Evolutionary conservation across 192 early-diverging fungal genomes (phyloP), one percentile per base, ranked within the genome.

Genomic region (Dispira simplex): DNA sequence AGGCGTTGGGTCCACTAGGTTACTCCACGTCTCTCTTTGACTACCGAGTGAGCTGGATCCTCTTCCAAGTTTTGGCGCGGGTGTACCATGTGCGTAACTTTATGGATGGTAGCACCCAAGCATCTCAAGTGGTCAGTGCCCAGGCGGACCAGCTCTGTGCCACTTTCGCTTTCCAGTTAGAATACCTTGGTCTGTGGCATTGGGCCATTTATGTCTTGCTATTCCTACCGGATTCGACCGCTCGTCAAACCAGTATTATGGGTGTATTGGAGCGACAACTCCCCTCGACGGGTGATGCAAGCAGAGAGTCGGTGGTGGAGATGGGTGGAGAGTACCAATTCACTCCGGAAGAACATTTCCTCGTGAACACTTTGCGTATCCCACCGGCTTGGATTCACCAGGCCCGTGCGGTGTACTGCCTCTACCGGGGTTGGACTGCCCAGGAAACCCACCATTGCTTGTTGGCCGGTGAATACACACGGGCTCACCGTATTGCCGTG

Each of bases 131-230:
- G 12, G 46, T 25, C 51, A 71, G 63, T 27, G 55, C 43, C 20
- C 69, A 32, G 65, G 58, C 75, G 58, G 81, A 88, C 44, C 70
- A 68, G 21, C 71, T 90, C 51, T 77, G 87, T 20, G 59, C 76
- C 0, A 68, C 79, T 25, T 81, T 93, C 62, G 77, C 85, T 6
- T 71, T 66, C 18, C 83, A 91, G 71, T 71, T 97, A 14, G 89
- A 92, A 74, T 52, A 59, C 0, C 48, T 89, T 39, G 91, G 90
- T 0, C 68, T 90, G 26, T 93, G 89, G 87, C 70, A 90, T 44
- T 94, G 90, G 92, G 82, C 90, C 3, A 70, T 85, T 45, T 95
- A 81, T 78, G 85, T 91, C 25, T 73, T 79, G 6, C 66, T 89
- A 56, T 88, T 58, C 27, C 9, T 58, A 12, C 9, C 4, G 5